Base-by-base conservation (phyloP, 2,329 filamentous ascomycete species). In the Hymenoscyphus scutula region DNA sequence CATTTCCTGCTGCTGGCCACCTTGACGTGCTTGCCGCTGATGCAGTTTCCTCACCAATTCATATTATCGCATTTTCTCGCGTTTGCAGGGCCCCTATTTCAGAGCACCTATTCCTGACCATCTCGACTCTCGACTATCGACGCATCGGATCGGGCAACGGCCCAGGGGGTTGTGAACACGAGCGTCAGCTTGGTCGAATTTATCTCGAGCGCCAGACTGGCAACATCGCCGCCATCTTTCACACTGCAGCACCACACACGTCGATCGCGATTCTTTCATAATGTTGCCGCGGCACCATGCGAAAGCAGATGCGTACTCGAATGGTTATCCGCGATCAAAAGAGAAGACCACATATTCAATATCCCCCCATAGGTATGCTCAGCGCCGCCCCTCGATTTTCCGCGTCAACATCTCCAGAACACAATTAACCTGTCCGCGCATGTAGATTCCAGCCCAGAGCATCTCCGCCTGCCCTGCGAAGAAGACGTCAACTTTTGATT, bases 281-380 rank as follows among this genome's bases (percentile, higher is more conserved):
- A 90, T 89, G 86, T 92, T 95, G 87, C 90, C 94, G 76, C 87
- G 92, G 81, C 91, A 96, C 82, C 84, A 89, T 75, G 79, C 81
- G 65, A 80, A 80, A 77, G 88, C 88, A 76, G 54, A 61, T 53
- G 53, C 59, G 37, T 94, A 90, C 77, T 86, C 89, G 67, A 96
- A 95, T 80, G 93, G 92, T 74, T 93, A 93, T 76, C 89, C 90
- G 67, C 84, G 88, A 67, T 84, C 64, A n/a, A 72, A 70, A 58
- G 88, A 88, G 71, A 80, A 79, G 71, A 80, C 78, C 73, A 90
- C 89, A 54, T 94, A 96, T 75, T 91, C 92, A 69, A 93, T 96
- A 73, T 92, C 91, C 70, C 91, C 92, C 70, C 92, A 97, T 77
- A 90, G 91, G 90, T 96, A 85, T 73, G 83, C 73, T 17, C 62